Evolutionary conservation across 2,329 filamentous ascomycete genomes (phyloP).

Genomic region (Arachnomyces sp.): DNA sequence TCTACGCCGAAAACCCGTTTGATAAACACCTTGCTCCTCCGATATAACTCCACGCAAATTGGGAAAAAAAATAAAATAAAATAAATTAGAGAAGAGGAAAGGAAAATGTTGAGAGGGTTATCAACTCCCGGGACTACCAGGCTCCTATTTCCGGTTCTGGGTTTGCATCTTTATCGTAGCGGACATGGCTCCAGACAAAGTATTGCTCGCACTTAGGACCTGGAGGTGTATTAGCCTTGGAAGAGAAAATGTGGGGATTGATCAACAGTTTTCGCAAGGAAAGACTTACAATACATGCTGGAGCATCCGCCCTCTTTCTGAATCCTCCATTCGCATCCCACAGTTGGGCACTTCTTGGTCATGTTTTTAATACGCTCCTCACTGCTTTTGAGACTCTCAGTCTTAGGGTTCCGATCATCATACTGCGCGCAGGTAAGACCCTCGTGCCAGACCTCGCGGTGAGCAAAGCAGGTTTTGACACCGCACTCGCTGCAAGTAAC

Average conservation of each 20-base stretch:
- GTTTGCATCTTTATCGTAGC: neutral
- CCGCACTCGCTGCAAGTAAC: conserved; percentile 11
- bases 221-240: neutral
- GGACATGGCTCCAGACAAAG: neutral
- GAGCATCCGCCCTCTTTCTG: conserved; percentile 14
- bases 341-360: conserved; percentile 12
- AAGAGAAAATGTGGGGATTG: no score
- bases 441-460: conserved; percentile 13
- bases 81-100: no score
- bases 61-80: no score
- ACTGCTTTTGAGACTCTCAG: conserved; percentile 4
- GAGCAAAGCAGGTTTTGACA: conserved; percentile 10
- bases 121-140: no score
- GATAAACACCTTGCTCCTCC: no score
- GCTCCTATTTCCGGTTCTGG: neutral
- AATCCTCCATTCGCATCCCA: conserved; percentile 10
- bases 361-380: conserved; percentile 9
- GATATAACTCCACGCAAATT: no score
- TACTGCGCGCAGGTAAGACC: conserved; percentile 12
- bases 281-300: conserved; percentile 11
- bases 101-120: no score
- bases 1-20: no score
- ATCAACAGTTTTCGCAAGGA: no score
- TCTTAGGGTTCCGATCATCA: conserved; percentile 6
- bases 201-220: neutral